Conservation (phyloP, 1,284 basidiomycete genomes). For the Trichosporon sp. region DNA sequence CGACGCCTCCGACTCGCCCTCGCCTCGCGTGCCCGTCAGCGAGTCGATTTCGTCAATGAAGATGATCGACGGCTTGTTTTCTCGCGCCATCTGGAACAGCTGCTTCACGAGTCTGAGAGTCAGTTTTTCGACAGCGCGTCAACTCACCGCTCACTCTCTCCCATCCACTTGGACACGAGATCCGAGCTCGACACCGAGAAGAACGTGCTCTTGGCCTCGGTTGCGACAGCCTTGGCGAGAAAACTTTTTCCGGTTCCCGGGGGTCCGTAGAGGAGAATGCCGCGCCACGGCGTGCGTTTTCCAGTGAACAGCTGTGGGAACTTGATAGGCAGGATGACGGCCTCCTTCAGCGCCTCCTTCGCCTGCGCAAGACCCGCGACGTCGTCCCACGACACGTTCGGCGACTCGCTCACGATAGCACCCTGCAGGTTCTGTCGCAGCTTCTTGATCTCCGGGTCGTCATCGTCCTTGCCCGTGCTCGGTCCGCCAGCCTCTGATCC, state of each 20-base stretch:
- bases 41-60: slow-evolving; percentile 99
- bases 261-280: slow-evolving; percentile 92
- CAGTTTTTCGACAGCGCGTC: background rate
- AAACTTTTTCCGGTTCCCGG: slow-evolving; percentile 90
- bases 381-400: slow-evolving; percentile 97
- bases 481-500: slow-evolving; percentile 60
- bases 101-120: slow-evolving; percentile 79
- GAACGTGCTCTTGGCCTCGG: slow-evolving; percentile 97
- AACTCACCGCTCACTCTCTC: slow-evolving; percentile 85
- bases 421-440: slow-evolving; percentile 77
- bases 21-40: slow-evolving; percentile 86
- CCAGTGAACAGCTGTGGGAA: slow-evolving; percentile 98
- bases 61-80: slow-evolving; percentile 94
- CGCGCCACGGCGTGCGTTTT: slow-evolving; percentile 93
- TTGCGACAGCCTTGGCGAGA: slow-evolving; percentile 95
- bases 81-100: slow-evolving; percentile 91
- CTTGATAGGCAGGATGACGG: slow-evolving; percentile 97
- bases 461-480: slow-evolving; percentile 65
- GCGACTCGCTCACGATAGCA: slow-evolving; percentile 89
- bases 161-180: slow-evolving; percentile 98
- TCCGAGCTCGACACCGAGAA: slow-evolving; percentile 94
- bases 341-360: slow-evolving; percentile 94
- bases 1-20: slow-evolving; percentile 93
- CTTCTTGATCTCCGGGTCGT: slow-evolving; percentile 92
- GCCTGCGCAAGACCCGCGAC: slow-evolving; percentile 92